Evolutionary conservation across 129 eudicot species (phyloP), one percentile per base, ranked within the genome.

Genomic region (Tagetes patula): DNA sequence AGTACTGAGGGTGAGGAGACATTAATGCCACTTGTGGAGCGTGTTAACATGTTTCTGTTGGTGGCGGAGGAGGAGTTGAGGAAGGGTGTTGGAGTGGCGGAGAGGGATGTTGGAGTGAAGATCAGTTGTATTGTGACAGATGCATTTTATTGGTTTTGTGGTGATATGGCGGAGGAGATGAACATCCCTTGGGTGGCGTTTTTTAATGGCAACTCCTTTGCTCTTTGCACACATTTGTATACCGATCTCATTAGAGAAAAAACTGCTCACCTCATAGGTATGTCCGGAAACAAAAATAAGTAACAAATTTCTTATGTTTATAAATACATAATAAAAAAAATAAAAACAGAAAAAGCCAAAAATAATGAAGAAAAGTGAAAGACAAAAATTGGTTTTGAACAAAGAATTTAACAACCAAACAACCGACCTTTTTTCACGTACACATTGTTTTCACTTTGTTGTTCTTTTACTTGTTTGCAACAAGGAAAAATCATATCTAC

Each of bases 101-200:
- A 80, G 75, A 71, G 5, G 40, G 86, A 65, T 20, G 42, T 53
- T 3, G 91, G 89, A 7, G 3, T 63, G 74, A 78, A 31, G 53
- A 69, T 90, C 14, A 65, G 76, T 32, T 87, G 91, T 70, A 45
- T 90, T 12, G 53, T 90, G 49, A 75, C 74, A 5, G 89, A 90
- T 60, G 89, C 95, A 2, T 87, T 90, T 36, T 6, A 82, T 65
- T 82, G 95, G 87, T 87, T 90, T 37, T 61, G 79, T 3, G 43
- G 79, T n/a, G 87, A 87, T 11, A 7, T 90, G 76, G 95, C 97
- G 9, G 82, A 82, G 60, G 76, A 80, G 53, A 59, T 66, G 64
- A 76, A 84, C 13, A 81, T 80, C 13, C 89, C 91, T 0, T 90
- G 95, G 91, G 89, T 90, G 47, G 56, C 95, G 0, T 60, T 75